Percentiles rank a stretch among this genome's conserved stretches.
Evolutionary conservation across 805 yeast species (phyloP).

Genomic region (Saccharomycopsis fodiens): DNA sequence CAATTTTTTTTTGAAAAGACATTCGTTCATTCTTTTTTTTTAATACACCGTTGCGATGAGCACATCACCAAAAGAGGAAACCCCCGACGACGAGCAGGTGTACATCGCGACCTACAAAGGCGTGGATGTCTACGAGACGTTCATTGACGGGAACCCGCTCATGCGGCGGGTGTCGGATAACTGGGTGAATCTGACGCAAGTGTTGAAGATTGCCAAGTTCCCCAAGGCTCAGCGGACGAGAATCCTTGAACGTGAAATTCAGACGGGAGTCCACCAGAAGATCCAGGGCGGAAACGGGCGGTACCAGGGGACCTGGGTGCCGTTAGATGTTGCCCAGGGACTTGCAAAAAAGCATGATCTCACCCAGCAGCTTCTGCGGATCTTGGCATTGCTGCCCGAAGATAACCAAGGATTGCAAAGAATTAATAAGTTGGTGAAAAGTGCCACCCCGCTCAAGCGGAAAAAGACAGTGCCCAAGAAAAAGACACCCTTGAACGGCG

Average conservation of each 20-base stretch:
- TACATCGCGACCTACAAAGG: conserved; percentile 42
- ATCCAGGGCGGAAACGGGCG: conserved; percentile 83
- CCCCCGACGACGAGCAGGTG: conserved; percentile 15
- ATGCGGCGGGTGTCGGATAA: conserved; percentile 90
- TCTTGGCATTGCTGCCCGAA: conserved; percentile 47
- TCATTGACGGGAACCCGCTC: conserved; percentile 61
- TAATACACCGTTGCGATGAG: too few species aligned
- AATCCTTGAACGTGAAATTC: conserved; percentile 68
- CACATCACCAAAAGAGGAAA: too few species aligned
- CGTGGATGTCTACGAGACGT: conserved; percentile 52
- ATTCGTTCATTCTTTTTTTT: too few species aligned
- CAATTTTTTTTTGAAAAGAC: too few species aligned
- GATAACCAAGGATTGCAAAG: conserved; percentile 37
- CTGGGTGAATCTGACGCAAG: conserved; percentile 90
- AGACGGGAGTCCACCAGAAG: conserved; percentile 59
- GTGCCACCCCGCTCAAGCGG: conserved; percentile 20
- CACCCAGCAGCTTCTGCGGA: conserved; percentile 40
- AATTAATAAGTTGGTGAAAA: conserved; percentile 20
- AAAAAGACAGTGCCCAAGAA: conserved; percentile 10
- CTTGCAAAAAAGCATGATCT: conserved; percentile 47
- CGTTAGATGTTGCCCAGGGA: conserved; percentile 54
- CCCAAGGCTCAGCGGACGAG: conserved; percentile 76
- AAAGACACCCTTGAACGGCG: neutral
- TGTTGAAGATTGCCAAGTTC: conserved; percentile 67
- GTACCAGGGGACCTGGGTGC: conserved; percentile 85